These are phyloP conservation scores for Pachysolen tannophilus DNA, from an alignment of 805 yeast genomes.

Conservation along the genomic window DNA sequence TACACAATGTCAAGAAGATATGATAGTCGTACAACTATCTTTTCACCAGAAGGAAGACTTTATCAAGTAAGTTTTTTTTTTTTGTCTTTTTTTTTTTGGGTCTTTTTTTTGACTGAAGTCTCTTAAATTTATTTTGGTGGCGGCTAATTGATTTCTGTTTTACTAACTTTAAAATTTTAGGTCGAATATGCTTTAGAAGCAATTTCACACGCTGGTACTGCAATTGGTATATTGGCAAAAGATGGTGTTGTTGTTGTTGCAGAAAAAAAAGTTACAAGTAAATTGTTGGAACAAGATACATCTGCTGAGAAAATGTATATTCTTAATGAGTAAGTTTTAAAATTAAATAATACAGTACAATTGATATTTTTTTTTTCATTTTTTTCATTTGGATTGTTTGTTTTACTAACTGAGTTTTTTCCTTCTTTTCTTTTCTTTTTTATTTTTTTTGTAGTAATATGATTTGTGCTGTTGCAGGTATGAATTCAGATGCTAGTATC, in stretches of 20 bases:
- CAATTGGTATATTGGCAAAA: constrained; percentile 65
- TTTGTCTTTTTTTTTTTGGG: no score
- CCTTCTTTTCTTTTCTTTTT: not conserved
- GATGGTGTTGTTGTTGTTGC: constrained; percentile 96
- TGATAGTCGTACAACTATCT: constrained; percentile 97
- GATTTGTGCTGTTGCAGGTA: constrained; percentile 95
- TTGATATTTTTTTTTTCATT: not conserved
- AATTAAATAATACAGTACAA: no score
- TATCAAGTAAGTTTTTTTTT: constrained; percentile 57
- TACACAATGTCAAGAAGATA: constrained; percentile 85
- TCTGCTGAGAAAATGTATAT: constrained; percentile 88
- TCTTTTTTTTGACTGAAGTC: no score
- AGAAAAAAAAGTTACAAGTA: constrained; percentile 90
- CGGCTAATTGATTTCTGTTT: not conserved
- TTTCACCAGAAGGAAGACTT: constrained; percentile 97
- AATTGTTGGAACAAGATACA: constrained; percentile 87
- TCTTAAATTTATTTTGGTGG: not conserved
- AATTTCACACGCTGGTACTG: constrained; percentile 76
- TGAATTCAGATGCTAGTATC: constrained; percentile 94
- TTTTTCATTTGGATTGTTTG: not conserved
- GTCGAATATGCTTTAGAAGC: constrained; percentile 96
- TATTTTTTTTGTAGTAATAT: constrained; percentile 31
- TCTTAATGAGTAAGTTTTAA: constrained; percentile 49
- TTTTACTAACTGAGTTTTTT: constrained; percentile 1
- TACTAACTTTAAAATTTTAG: constrained; percentile 16